Evolutionary conservation across 345 rosid species (phyloP), one percentile per base, ranked within the genome.

Genomic region (Arabis hirsuta): DNA sequence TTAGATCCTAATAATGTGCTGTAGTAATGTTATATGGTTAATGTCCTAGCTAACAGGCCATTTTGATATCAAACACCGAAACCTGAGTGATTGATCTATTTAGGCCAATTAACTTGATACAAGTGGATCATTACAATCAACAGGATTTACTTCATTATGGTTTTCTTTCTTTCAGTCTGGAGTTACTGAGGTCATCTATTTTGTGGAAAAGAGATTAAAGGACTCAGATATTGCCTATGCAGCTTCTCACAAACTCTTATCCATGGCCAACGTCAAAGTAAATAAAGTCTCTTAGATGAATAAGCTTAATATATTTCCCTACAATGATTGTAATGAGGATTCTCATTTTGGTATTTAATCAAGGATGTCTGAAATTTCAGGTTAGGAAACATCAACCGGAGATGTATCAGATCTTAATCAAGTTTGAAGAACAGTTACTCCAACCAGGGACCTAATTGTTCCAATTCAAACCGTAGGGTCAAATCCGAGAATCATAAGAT

Each of bases 221-320:
- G 71, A 69, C 63, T 74, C 91, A 26, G 86, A 89, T 43, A 55
- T 77, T n/a, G 65, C 78, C 4, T 91, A 89, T 64, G 24, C 80
- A 58, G 98, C 98, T 50, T 94, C 98, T 26, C 91, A 83, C 82
- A 91, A 82, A 79, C 89, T 94, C 62, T 76, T 94, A 67, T 78
- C 86, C 31, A 83, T 93, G 94, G 97, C 98, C 55, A 91, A 92
- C 71, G 73, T 94, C 63, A 85, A 85, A 74, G 97, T 91, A 87
- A 52, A 1, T 24, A 51, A 86, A 83, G 73, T 41, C 57, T 47
- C 44, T 13, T 51, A 14, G 11, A 42, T 12, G 29, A 2, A 14
- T 9, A 12, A 47, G 31, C n/a, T 9, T 46, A 12, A 46, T n/a
- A 41, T 6, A 22, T 26, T 6, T 29, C 14, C 9, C 41, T 31